These are phyloP conservation scores for Dictyostelium intermedium DNA, from an alignment of 78 protist genomes.

Conservation along the genomic window DNA sequence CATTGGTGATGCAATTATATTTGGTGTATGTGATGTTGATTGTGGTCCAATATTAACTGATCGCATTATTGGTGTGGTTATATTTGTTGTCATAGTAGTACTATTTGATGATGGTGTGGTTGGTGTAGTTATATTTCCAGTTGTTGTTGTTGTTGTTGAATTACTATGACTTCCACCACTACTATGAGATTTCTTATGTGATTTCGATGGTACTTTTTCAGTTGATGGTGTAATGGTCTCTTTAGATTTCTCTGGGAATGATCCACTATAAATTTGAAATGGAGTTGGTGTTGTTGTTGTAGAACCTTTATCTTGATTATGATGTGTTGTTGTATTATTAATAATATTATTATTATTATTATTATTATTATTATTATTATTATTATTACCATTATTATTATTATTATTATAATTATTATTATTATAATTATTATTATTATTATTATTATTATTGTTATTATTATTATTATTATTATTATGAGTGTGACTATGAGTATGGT, in stretches of 20 bases:
- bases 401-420: neutral
- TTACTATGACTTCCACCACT: neutral
- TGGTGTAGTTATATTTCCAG: neutral
- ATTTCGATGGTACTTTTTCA: neutral
- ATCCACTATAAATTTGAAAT: conserved; percentile 12
- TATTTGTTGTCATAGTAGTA: neutral
- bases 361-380: no score
- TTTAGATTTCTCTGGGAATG: neutral
- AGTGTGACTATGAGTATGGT: neutral
- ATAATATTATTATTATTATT: no score
- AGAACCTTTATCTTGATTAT: neutral
- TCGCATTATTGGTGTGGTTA: neutral
- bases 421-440: neutral
- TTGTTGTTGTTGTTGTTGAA: neutral
- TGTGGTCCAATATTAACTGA: conserved; percentile 10
- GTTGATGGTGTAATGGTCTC: neutral
- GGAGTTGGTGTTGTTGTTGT: conserved; percentile 2
- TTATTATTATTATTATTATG: neutral
- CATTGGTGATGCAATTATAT: neutral
- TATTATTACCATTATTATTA: neutral
- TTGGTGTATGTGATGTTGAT: neutral
- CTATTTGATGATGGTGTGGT: neutral
- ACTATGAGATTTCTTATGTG: neutral
- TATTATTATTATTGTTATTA: neutral
- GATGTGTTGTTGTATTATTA: neutral